A percentile compares a stretch with the other conserved stretches of the same genome.
phyloP scores from a whole-genome alignment of 106 monocot genomes.

The Allium fistulosum region DNA sequence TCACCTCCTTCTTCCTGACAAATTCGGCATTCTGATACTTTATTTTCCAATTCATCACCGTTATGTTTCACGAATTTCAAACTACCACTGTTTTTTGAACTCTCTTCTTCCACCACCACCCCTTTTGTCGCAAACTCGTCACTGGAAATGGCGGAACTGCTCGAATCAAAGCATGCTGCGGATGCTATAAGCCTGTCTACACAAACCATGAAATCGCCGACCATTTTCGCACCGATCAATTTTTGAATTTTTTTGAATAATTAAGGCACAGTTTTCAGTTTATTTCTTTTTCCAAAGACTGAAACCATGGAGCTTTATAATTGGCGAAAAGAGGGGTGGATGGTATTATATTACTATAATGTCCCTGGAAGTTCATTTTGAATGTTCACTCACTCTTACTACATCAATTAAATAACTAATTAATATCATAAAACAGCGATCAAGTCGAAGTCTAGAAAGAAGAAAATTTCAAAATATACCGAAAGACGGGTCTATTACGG shows the following conservation, averaged over 20 bases:
- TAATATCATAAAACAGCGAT: too few relatives aligned
- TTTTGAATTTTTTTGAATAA: too few relatives aligned
- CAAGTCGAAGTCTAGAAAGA: too few relatives aligned
- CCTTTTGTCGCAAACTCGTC: conserved; percentile 6
- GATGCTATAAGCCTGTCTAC: conserved; percentile 63
- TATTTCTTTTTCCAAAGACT: neutral
- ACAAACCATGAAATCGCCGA: conserved; percentile 69
- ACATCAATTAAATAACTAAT: too few relatives aligned
- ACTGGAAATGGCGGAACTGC: conserved; percentile 12
- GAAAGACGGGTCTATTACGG: too few relatives aligned
- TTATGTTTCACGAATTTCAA: neutral
- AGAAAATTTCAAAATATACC: too few relatives aligned
- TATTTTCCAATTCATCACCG: conserved; percentile 2
- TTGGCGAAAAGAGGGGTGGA: conserved; percentile 1
- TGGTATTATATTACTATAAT: too few relatives aligned
- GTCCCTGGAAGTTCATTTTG: too few relatives aligned
- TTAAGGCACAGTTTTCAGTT: neutral
- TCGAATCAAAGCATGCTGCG: conserved; percentile 33
- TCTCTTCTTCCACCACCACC: conserved; percentile 15
- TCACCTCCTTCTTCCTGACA: conserved; percentile 75
- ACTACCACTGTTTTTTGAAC: conserved; percentile 13
- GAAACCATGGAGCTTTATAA: conserved; percentile 1
- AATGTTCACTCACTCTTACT: too few relatives aligned
- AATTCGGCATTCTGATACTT: conserved; percentile 22
- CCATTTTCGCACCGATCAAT: conserved; percentile 22